These are phyloP conservation scores for Cryptococcus hybrid DNA, from an alignment of 1,284 basidiomycete species.

Conservation along the genomic window DNA sequence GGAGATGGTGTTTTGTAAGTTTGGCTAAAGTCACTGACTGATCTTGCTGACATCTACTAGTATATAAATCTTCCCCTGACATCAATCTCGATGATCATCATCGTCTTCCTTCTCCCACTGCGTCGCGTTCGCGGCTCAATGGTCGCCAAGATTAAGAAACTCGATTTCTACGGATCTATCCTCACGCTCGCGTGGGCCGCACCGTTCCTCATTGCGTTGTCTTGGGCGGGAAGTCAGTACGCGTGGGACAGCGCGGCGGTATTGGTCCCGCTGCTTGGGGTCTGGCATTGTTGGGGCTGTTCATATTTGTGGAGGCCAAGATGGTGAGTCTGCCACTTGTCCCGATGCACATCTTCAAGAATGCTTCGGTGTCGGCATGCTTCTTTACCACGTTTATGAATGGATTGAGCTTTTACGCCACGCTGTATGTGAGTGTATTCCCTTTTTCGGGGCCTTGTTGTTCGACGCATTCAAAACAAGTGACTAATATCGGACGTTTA, in stretches of 20 bases:
- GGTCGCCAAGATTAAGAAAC: slow-evolving; percentile 60
- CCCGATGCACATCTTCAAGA: slow-evolving; percentile 56
- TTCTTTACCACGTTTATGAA: slow-evolving; percentile 64
- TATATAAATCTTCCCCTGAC: slow-evolving; percentile 67
- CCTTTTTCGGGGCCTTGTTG: too few species aligned
- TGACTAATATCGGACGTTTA: not conserved
- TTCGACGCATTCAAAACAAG: too few species aligned
- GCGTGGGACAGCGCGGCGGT: slow-evolving; percentile 66
- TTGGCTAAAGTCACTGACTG: not conserved
- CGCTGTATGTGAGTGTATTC: slow-evolving; percentile 25
- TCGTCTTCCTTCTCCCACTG: slow-evolving; percentile 64
- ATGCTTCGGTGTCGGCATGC: slow-evolving; percentile 65
- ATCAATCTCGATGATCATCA: slow-evolving; percentile 56
- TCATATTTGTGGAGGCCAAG: slow-evolving; percentile 71
- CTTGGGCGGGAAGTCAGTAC: slow-evolving; percentile 71
- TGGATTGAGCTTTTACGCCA: slow-evolving; percentile 53
- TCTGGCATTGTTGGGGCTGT: slow-evolving; percentile 56
- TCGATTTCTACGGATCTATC: slow-evolving; percentile 64
- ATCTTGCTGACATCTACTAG: slow-evolving; percentile 12
- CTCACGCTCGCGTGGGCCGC: slow-evolving; percentile 63
- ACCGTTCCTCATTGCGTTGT: slow-evolving; percentile 65
- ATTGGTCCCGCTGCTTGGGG: slow-evolving; percentile 58
- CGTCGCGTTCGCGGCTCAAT: slow-evolving; percentile 63
- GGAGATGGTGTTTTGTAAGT: slow-evolving; percentile 53
- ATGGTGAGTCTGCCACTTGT: slow-evolving; percentile 49